Evolutionary conservation across 108 stramenopile genomes (phyloP).

Genomic region (Fistulifera pelliculosa): DNA sequence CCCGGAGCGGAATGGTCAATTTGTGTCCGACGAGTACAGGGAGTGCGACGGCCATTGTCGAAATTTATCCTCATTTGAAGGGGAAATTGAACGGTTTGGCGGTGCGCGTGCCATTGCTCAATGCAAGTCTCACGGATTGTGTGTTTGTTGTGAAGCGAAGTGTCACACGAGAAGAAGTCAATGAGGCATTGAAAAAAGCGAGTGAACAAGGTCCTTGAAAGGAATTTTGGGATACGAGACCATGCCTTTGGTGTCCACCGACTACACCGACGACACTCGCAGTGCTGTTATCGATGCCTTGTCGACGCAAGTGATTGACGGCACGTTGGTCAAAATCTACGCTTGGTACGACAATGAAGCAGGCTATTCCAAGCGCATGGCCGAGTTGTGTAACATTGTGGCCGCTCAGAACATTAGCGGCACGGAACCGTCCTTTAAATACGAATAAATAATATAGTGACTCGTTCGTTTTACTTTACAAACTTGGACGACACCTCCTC

Average conservation of each 20-base stretch:
- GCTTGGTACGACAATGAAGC: constrained; percentile 35
- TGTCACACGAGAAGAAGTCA: constrained; percentile 78
- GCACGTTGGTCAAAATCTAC: constrained; percentile 87
- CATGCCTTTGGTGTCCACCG: constrained; percentile 81
- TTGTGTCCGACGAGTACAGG: constrained; percentile 91
- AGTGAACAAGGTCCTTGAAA: constrained; percentile 68
- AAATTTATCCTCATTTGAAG: constrained; percentile 92
- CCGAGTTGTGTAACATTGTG: constrained; percentile 71
- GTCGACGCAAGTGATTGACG: constrained; percentile 90
- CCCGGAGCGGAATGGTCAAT: constrained; percentile 88
- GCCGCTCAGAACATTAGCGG: constrained; percentile 65
- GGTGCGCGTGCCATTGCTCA: constrained; percentile 85
- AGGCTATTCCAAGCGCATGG: constrained; percentile 92
- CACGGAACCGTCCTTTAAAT: constrained; percentile 51
- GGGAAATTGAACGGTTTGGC: constrained; percentile 93
- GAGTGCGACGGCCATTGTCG: constrained; percentile 87
- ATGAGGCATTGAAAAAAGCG: constrained; percentile 73
- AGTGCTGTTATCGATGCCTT: constrained; percentile 84
- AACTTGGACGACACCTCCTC: no score
- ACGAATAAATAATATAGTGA: constrained; percentile 47
- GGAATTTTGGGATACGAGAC: constrained; percentile 85
- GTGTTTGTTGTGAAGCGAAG: constrained; percentile 73
- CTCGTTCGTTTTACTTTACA: no score
- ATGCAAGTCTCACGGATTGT: constrained; percentile 84
- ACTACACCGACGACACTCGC: constrained; percentile 87